Evolutionary conservation across 345 rosid species (phyloP).

Genomic region (Lumnitzera racemosa): DNA sequence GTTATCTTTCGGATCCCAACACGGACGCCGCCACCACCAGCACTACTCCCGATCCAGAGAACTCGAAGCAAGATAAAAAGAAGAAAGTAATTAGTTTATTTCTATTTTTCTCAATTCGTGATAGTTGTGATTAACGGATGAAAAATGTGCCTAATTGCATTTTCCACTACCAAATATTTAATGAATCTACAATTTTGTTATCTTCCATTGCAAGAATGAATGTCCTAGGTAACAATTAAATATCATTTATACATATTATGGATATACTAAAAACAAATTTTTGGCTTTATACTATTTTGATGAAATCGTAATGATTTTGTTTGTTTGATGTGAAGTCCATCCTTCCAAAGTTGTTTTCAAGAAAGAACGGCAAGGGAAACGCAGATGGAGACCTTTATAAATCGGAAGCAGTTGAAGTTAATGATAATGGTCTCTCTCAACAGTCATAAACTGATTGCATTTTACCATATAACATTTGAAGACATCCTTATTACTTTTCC

Average conservation of each 20-base stretch:
- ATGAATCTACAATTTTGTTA: neutral
- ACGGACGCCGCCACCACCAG: constrained; percentile 17
- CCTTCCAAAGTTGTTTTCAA: constrained; percentile 67
- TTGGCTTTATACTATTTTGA: too few relatives aligned
- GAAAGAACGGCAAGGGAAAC: constrained; percentile 27
- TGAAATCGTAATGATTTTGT: neutral
- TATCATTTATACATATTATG: too few relatives aligned
- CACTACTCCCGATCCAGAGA: constrained; percentile 12
- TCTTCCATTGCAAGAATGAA: neutral
- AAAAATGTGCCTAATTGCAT: too few relatives aligned
- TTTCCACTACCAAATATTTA: too few relatives aligned
- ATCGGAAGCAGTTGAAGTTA: constrained; percentile 21
- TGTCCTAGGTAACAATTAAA: too few relatives aligned
- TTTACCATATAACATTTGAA: too few relatives aligned
- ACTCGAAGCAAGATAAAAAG: constrained; percentile 59
- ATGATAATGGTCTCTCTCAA: constrained; percentile 19
- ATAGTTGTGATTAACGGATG: neutral
- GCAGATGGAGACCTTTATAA: constrained; percentile 21
- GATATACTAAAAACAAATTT: too few relatives aligned
- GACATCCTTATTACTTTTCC: neutral
- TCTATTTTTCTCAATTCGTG: neutral
- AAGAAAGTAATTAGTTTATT: constrained; percentile 44
- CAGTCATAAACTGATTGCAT: too few relatives aligned
- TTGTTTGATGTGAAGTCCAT: constrained; percentile 30
- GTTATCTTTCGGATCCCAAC: constrained; percentile 11